These are phyloP conservation scores for Candida insectorum DNA, from an alignment of 805 yeast species.

Conservation along the genomic window DNA sequence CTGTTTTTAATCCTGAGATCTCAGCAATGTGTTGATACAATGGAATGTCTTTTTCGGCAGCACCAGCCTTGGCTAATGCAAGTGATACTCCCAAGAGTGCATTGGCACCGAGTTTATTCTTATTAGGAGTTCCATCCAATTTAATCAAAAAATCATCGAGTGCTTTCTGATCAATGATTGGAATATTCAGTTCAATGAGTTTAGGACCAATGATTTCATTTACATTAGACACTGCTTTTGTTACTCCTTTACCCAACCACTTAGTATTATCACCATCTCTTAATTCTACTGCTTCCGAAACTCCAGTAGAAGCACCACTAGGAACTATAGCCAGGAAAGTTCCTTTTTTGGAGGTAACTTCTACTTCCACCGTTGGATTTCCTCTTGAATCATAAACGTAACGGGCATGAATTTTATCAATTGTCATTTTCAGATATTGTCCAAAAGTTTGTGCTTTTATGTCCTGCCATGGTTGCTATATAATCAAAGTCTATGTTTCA, in stretches of 20 bases:
- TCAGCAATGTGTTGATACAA: slow-evolving; percentile 18
- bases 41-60: slow-evolving; percentile 17
- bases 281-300: slow-evolving; percentile 19
- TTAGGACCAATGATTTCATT: slow-evolving; percentile 18
- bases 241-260: slow-evolving; percentile 22
- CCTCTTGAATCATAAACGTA: slow-evolving; percentile 21
- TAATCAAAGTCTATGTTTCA: too few species aligned
- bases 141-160: slow-evolving; percentile 15
- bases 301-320: slow-evolving; percentile 22
- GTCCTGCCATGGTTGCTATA: too few species aligned
- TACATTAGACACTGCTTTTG: slow-evolving; percentile 18
- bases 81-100: slow-evolving; percentile 21
- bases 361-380: slow-evolving; percentile 23
- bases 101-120: slow-evolving; percentile 20
- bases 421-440: slow-evolving; percentile 11
- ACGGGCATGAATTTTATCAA: slow-evolving; percentile 14
- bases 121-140: slow-evolving; percentile 19
- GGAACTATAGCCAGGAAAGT: slow-evolving; percentile 20
- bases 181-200: slow-evolving; percentile 12
- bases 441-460: too few species aligned
- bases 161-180: slow-evolving; percentile 3
- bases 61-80: slow-evolving; percentile 20
- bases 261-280: slow-evolving; percentile 20
- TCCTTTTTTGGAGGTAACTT: slow-evolving; percentile 15
- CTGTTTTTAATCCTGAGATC: slow-evolving; percentile 10